Conservation (phyloP, 805 yeast species). For the Yamadazyma phyllophila region DNA sequence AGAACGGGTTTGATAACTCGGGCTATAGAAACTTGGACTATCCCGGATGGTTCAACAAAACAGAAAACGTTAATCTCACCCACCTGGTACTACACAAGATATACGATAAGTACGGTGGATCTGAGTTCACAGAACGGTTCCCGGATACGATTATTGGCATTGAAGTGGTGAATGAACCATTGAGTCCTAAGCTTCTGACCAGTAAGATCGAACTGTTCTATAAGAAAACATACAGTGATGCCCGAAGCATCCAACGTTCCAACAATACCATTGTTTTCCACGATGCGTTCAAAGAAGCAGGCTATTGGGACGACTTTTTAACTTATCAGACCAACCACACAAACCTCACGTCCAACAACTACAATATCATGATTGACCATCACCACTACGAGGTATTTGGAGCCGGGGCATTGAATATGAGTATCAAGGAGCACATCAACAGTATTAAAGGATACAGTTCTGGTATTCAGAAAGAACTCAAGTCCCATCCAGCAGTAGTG, state of each 20-base stretch:
- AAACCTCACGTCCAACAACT: conserved; percentile 18
- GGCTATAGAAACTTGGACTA: conserved; percentile 53
- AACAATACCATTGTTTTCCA: conserved; percentile 54
- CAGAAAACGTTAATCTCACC: conserved; percentile 28
- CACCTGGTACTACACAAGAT: conserved; percentile 32
- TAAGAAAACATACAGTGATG: conserved; percentile 28
- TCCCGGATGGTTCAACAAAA: conserved; percentile 35
- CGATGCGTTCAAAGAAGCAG: conserved; percentile 60
- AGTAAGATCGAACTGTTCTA: conserved; percentile 27
- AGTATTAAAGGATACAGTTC: conserved; percentile 30
- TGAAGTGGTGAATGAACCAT: conserved; percentile 42
- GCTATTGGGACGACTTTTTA: conserved; percentile 48
- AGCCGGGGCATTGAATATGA: conserved; percentile 20
- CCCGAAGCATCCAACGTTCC: conserved; percentile 26
- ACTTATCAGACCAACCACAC: conserved; percentile 5
- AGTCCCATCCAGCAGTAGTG: conserved; percentile 49
- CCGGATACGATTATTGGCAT: conserved; percentile 38
- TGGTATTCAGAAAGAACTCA: conserved; percentile 35
- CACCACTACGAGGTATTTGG: conserved; percentile 41
- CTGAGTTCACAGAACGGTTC: conserved; percentile 11
- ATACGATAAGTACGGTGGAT: conserved; percentile 34
- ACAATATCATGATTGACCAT: conserved; percentile 39
- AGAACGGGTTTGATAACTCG: conserved; percentile 83
- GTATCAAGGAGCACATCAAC: conserved; percentile 30
- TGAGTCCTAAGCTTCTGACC: conserved; percentile 23